Base-by-base conservation (phyloP, 1,284 basidiomycete genomes). In the Cutaneotrichosporon arboriforme region DNA sequence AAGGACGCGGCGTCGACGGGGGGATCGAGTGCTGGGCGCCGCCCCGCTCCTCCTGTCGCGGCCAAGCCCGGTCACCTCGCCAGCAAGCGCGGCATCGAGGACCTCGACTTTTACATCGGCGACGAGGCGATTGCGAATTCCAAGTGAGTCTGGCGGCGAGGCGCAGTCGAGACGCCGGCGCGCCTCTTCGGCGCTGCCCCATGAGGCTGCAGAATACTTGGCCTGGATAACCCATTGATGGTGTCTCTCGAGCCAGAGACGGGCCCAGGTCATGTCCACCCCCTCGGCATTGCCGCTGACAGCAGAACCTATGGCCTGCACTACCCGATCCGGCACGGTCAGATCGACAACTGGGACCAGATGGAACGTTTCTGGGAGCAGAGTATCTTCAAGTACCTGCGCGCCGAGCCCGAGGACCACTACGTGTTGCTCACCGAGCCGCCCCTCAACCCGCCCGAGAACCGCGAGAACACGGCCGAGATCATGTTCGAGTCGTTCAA, bases 341-440 rank as follows among this genome's bases (percentile, higher is more conserved):
- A 91, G 84, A 97, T 98, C 69, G 96, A 98, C 63, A 97, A 98
- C 72, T 99, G 96, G 96, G 96, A 98, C 77, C 85, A 96, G 67
- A 99, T 99, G 96, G 96, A 98, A 76, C 81, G 96, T 10, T 98
- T 93, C 77, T 98, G 94, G 96, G 93, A 97, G 76, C 94, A 98
- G 79, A 91, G 88, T 64, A 98, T 98, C 82, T 99, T 99, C 85
- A 98, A 98, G 78, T 98, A 98, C 78, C 81, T 99, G 58, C 83
- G 94, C 55, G 93, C 93, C 13, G 96, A 99, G 77, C 96, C 96
- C 13, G 96, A 98, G 77, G 96, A 98, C 76, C 96, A 98, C 76
- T 90, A 97, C 76, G 97, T 97, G 74, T 83, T 98, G 59, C 79
- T 99, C 67, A 99, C 96, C 23, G 96, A 98, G 73, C 96, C 96